Base-by-base conservation (phyloP, 345 rosid genomes). In the Toxicodendron radicans region DNA sequence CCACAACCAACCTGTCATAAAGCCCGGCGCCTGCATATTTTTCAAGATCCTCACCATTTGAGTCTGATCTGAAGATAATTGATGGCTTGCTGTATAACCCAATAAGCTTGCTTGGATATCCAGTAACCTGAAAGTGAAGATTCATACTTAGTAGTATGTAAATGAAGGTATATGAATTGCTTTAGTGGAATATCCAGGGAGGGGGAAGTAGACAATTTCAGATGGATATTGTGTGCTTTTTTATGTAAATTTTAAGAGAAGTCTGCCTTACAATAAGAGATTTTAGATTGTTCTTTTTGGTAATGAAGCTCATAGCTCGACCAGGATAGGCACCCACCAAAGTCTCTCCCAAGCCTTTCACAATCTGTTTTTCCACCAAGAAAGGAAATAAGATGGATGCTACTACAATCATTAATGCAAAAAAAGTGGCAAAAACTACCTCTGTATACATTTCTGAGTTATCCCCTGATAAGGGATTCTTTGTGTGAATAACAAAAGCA, bases 1-100 rank as follows among this genome's bases (percentile, higher is more conserved):
- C 24, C 18, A 14, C 52, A 78, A 60, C 80, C 46, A 16, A 82
- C 84, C 88, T 78, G 79, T 82, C 85, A 45, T 80, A 85, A 20
- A 85, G 84, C 56, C 85, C 85, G 14, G 88, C 88, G 2, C 88
- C 84, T 0, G 88, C 88, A 80, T 78, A 80, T 2, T 83, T 85
- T 73, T 80, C 79, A 3, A 80, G 83, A 69, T 85, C 88, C 75
- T 85, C 85, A 2, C 84, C 85, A 65, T 80, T 85, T 38, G 88
- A 85, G 71, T 82, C 84, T 20, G 85, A 82, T 53, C 85, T 75
- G 64, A 85, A 82, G 48, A 85, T 85, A 1, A 80, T 63, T 23
- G 85, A 80, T 8, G 66, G 84, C 74, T 51, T 82, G 57, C 75
- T 58, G 35, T 58, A 80, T 32, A 85, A 59, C 1, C 84, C 85